phyloP scores from a whole-genome alignment of 495 filamentous ascomycete species.

The Astrothelium subdiscretum region DNA sequence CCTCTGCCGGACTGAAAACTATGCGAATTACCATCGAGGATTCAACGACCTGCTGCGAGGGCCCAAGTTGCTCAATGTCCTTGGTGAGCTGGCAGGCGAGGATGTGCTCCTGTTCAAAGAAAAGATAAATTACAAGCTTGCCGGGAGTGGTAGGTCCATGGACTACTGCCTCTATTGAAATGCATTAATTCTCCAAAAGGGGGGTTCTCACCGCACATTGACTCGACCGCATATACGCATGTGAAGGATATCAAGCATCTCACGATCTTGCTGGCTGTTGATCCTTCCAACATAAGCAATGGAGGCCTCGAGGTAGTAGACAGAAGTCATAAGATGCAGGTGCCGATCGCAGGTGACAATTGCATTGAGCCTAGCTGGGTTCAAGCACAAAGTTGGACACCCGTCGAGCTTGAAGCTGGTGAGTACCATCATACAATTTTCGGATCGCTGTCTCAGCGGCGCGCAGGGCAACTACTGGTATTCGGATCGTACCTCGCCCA shows the following conservation, averaged over 20 bases:
- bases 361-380: constrained; percentile 34
- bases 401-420: constrained; percentile 26
- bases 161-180: background rate
- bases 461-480: constrained; percentile 30
- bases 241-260: constrained; percentile 38
- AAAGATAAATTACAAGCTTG: constrained; percentile 36
- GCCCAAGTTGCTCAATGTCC: constrained; percentile 23
- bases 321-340: constrained; percentile 24
- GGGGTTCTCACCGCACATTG: constrained; percentile 32
- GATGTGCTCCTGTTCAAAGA: constrained; percentile 39
- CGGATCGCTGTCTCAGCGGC: background rate
- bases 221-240: constrained; percentile 36
- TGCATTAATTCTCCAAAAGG: background rate
- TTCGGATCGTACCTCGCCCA: constrained; percentile 37
- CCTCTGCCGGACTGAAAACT: constrained; percentile 37
- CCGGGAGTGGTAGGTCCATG: constrained; percentile 29
- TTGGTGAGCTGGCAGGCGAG: constrained; percentile 30
- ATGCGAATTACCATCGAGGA: constrained; percentile 31
- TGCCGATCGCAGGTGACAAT: constrained; percentile 31
- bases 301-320: constrained; percentile 35
- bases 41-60: constrained; percentile 34
- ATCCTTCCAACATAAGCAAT: constrained; percentile 29
- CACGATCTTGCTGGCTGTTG: constrained; percentile 33
- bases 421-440: background rate
- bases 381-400: constrained; percentile 26